Evolutionary conservation across 495 filamentous ascomycete genomes (phyloP), one percentile per base, ranked within the genome.

Genomic region (Aspergillus indologenus): DNA sequence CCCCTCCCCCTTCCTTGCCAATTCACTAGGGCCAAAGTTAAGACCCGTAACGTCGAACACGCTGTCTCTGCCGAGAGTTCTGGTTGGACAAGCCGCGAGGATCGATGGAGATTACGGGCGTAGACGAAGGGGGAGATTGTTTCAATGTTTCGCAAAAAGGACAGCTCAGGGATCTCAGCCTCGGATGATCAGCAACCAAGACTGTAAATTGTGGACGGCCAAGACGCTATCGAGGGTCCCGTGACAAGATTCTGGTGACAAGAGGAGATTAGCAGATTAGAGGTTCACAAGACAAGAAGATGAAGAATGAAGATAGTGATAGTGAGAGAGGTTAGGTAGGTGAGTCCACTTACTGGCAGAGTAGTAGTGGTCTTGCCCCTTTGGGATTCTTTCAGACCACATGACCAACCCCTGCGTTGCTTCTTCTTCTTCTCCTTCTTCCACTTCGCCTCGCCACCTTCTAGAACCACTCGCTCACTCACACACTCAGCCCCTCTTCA

Each of bases 171-270:
- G 67, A 61, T 62, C 57, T 63, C 64, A 70, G 65, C 68, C 68
- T 73, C 71, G 70, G 73, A 69, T 67, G 71, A 75, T 76, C 73
- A 69, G 64, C 71, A 61, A 62, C 70, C 63, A 74, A 68, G 71
- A 65, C 68, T 21, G 62, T n/a, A n/a, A n/a, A n/a, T n/a, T n/a
- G n/a, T n/a, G n/a, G 61, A 57, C 56, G 64, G 63, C 66, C 64
- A 63, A 65, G 65, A 60, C 59, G 62, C 54, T 67, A 67, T 62
- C 58, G 65, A 58, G 43, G 22, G 11, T 51, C 48, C 48, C 48
- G 48, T 51, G 42, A 56, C 43, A 18, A 17, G 44, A 24, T 15
- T 34, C 23, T 51, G 48, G 23, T 23, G 48, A 51, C n/a, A n/a
- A n/a, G n/a, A n/a, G n/a, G n/a, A n/a, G n/a, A n/a, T n/a, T n/a